These are phyloP conservation scores for Pharnaceum exiguum DNA, from an alignment of 148 eudicot genomes.

Conservation along the genomic window DNA sequence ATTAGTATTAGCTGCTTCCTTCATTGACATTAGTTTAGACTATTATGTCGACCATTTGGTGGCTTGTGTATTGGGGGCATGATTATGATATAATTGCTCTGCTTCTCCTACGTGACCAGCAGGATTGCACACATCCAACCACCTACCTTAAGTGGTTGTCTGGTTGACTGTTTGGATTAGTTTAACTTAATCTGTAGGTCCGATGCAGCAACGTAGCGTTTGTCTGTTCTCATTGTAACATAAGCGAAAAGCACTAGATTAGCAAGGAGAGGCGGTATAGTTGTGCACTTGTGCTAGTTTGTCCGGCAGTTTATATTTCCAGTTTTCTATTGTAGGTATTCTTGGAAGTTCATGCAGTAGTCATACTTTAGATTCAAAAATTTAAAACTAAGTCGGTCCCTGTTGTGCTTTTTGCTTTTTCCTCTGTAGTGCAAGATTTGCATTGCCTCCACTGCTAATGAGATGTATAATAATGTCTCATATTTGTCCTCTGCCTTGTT, in stretches of 20 bases:
- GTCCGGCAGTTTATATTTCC: slow-evolving; percentile 8
- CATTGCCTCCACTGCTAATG: too few relatives aligned
- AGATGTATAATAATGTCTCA: too few relatives aligned
- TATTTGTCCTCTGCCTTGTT: too few relatives aligned
- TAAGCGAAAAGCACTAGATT: neutral
- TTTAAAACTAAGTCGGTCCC: slow-evolving; percentile 18
- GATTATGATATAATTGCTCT: slow-evolving; percentile 11
- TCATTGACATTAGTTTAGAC: slow-evolving; percentile 4
- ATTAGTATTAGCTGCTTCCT: neutral
- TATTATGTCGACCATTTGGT: neutral
- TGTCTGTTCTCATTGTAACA: neutral
- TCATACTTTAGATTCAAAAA: slow-evolving; percentile 26
- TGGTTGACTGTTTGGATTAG: neutral
- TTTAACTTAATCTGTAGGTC: neutral
- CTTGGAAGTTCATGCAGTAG: slow-evolving; percentile 19
- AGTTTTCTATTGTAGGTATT: slow-evolving; percentile 10
- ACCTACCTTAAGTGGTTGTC: slow-evolving; percentile 2
- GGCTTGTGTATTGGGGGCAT: slow-evolving; percentile 14
- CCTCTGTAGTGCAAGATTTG: too few relatives aligned
- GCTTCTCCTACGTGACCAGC: slow-evolving; percentile 12
- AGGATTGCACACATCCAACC: slow-evolving; percentile 7
- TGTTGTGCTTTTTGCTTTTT: neutral
- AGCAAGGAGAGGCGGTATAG: neutral
- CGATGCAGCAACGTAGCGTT: neutral
- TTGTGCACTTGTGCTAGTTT: too few relatives aligned